Conservation (phyloP, 2,329 filamentous ascomycete genomes). For the Trichoderma sp. region DNA sequence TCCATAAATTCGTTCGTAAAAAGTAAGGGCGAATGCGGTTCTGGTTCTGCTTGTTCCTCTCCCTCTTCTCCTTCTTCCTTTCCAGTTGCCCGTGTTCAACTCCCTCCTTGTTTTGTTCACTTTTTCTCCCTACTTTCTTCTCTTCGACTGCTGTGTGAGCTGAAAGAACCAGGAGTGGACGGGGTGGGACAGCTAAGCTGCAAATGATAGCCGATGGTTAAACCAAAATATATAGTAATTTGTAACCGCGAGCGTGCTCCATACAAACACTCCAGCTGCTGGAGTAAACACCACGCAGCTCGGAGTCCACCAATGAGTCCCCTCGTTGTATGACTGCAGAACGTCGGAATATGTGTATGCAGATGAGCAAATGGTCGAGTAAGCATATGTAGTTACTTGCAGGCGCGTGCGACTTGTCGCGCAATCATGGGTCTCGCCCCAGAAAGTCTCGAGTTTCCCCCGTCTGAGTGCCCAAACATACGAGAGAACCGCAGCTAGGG, state of each 20-base stretch:
- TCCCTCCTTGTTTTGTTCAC: background rate
- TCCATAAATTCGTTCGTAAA: background rate
- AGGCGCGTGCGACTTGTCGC: background rate
- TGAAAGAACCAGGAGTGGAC: background rate
- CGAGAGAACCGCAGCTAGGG: background rate
- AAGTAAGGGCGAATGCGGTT: background rate
- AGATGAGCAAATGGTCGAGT: background rate
- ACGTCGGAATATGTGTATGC: background rate
- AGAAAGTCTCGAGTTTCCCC: background rate
- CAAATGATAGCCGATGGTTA: background rate
- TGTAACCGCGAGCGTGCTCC: background rate
- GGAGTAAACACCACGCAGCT: background rate
- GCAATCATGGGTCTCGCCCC: background rate
- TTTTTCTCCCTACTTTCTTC: background rate
- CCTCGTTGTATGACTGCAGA: background rate
- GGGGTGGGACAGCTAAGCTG: background rate
- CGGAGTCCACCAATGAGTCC: background rate
- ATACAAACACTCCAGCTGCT: background rate
- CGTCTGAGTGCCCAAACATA: background rate
- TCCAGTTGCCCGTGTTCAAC: background rate
- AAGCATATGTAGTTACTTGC: slow-evolving; percentile 12
- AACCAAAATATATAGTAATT: background rate
- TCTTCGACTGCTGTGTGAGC: background rate
- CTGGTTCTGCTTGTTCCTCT: background rate
- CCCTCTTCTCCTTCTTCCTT: background rate